A percentile compares a stretch with the other conserved stretches of the same genome.
Evolutionary conservation across 495 filamentous ascomycete species (phyloP).

Genomic region (Amniculicola lignicola): DNA sequence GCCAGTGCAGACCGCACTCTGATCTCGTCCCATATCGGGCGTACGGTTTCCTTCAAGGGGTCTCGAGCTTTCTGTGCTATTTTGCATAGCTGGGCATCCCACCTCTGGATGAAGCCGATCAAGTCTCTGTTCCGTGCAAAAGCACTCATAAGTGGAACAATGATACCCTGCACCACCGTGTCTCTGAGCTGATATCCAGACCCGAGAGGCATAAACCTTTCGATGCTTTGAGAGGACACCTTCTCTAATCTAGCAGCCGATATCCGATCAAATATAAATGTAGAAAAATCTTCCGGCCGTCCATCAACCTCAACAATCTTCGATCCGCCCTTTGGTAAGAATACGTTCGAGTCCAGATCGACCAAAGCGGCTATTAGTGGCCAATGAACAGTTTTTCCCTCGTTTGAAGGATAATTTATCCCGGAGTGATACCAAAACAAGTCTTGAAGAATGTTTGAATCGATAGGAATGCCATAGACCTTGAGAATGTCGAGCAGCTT

Average conservation of each 20-base stretch:
- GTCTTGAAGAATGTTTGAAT: constrained; percentile 16
- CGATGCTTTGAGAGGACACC: background rate
- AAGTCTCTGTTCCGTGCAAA: constrained; percentile 66
- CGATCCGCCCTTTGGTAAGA: constrained; percentile 4
- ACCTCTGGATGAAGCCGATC: constrained; percentile 61
- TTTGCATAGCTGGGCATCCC: constrained; percentile 58
- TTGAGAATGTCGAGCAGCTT: constrained; percentile 8
- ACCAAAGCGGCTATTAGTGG: constrained; percentile 23
- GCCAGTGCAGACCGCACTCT: constrained; percentile 6
- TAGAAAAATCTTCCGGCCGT: constrained; percentile 13
- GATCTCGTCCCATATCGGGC: constrained; percentile 21
- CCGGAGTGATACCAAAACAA: constrained; percentile 31
- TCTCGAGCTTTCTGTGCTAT: background rate
- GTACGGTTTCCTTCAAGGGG: background rate
- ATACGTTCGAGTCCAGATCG: constrained; percentile 21
- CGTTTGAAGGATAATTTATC: constrained; percentile 1
- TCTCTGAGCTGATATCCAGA: too few relatives aligned
- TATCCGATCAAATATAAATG: constrained; percentile 23
- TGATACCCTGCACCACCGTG: constrained; percentile 10
- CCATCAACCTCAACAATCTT: background rate
- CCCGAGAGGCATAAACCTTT: too few relatives aligned
- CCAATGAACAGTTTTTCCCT: constrained; percentile 18
- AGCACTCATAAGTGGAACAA: constrained; percentile 59
- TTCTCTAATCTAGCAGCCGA: background rate
- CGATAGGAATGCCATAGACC: constrained; percentile 5